Percentiles rank a stretch among this genome's conserved stretches.
Evolutionary conservation across 495 filamentous ascomycete genomes (phyloP).

Genomic region (Aspergillus leporis): DNA sequence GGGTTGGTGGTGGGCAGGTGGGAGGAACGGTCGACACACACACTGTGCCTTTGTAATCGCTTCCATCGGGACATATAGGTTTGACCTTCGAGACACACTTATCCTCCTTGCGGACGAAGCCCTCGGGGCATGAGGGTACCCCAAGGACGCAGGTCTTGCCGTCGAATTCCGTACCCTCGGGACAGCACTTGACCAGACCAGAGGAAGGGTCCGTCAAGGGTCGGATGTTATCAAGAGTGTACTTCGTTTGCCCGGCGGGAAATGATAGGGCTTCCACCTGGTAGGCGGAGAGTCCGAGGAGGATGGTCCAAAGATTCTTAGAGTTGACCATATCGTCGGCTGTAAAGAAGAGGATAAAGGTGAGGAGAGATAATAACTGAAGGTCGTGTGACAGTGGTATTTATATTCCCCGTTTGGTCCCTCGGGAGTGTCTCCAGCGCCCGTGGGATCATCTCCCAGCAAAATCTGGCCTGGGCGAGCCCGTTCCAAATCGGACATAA

Average conservation of each 20-base stretch:
- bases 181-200: slow-evolving; percentile 8
- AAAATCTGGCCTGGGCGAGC: too few relatives aligned
- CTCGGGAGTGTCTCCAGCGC: too few relatives aligned
- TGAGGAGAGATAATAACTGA: too few relatives aligned
- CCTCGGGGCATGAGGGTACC: slow-evolving; percentile 5
- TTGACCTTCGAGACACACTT: slow-evolving; percentile 4
- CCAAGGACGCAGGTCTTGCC: slow-evolving; percentile 7
- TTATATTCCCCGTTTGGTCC: too few relatives aligned
- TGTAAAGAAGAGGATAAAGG: background rate
- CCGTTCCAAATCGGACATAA: too few relatives aligned
- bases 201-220: slow-evolving; percentile 3
- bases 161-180: slow-evolving; percentile 8
- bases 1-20: background rate
- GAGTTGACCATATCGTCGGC: background rate
- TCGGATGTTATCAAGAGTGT: slow-evolving; percentile 5
- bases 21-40: slow-evolving; percentile 2
- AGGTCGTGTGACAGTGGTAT: too few relatives aligned
- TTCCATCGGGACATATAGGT: slow-evolving; percentile 4
- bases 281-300: background rate
- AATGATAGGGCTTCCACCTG: background rate
- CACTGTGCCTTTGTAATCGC: background rate
- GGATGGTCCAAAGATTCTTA: background rate
- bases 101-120: background rate
- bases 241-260: background rate
- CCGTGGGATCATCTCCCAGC: too few relatives aligned